Conservation (phyloP, 2,329 filamentous ascomycete species). For the Cladosporium cucumerinum region DNA sequence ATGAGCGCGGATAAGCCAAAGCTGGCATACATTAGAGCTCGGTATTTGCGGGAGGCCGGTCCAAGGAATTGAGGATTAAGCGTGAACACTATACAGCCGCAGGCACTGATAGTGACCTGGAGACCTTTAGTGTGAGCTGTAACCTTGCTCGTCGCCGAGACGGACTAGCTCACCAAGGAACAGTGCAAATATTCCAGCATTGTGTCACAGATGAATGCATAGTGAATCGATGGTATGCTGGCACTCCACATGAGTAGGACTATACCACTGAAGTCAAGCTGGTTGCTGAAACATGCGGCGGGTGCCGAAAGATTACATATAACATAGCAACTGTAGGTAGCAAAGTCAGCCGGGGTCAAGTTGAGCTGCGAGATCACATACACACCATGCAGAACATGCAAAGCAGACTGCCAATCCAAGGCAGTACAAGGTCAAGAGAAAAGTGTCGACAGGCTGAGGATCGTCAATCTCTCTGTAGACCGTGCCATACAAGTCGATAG, state of each 20-base stretch:
- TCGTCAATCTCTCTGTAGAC: constrained; percentile 5
- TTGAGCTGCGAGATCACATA: background rate
- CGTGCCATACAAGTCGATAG: constrained; percentile 19
- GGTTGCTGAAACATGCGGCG: constrained; percentile 17
- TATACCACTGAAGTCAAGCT: constrained; percentile 21
- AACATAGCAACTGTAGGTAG: constrained; percentile 17
- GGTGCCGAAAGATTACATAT: constrained; percentile 18
- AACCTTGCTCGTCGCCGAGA: background rate
- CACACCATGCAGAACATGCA: constrained; percentile 19
- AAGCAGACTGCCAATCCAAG: constrained; percentile 21
- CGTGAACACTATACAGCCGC: constrained; percentile 20
- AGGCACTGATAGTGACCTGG: constrained; percentile 18
- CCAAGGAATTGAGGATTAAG: constrained; percentile 19
- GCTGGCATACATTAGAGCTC: constrained; percentile 20
- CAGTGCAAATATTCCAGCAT: constrained; percentile 16
- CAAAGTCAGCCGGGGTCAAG: background rate
- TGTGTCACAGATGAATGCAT: constrained; percentile 19
- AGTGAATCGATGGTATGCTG: constrained; percentile 22
- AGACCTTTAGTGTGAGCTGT: background rate
- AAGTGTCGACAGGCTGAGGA: constrained; percentile 13
- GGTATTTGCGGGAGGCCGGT: constrained; percentile 16
- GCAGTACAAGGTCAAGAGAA: constrained; percentile 21
- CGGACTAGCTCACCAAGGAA: constrained; percentile 14
- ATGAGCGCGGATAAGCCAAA: constrained; percentile 20
- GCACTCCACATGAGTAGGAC: constrained; percentile 24